Percentiles rank a stretch among this genome's conserved stretches.
phyloP scores from a whole-genome alignment of 1,139 yeast genomes.

The Yamadazyma aaseri region DNA sequence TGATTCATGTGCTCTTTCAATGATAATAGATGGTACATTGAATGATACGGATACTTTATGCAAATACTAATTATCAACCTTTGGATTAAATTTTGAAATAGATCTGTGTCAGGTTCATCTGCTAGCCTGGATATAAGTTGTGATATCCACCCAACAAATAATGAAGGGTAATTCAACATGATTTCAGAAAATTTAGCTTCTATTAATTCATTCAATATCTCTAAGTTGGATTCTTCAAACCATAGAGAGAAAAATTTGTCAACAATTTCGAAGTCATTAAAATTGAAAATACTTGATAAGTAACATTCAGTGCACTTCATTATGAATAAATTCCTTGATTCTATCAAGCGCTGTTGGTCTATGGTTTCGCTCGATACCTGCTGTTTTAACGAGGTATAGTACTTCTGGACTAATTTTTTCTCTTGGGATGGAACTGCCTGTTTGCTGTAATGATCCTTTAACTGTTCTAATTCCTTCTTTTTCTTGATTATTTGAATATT shows the following conservation, averaged over 20 bases:
- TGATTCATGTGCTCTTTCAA: slow-evolving; percentile 45
- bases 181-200: slow-evolving; percentile 25
- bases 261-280: slow-evolving; percentile 55
- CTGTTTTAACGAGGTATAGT: slow-evolving; percentile 44
- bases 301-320: slow-evolving; percentile 61
- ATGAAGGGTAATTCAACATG: slow-evolving; percentile 49
- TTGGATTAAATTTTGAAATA: slow-evolving; percentile 58
- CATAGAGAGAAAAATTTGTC: slow-evolving; percentile 86
- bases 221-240: slow-evolving; percentile 59
- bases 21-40: slow-evolving; percentile 66
- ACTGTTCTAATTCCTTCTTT: slow-evolving; percentile 45
- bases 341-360: slow-evolving; percentile 39
- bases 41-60: slow-evolving; percentile 71
- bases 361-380: slow-evolving; percentile 50
- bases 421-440: slow-evolving; percentile 34
- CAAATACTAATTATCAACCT: slow-evolving; percentile 52
- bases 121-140: slow-evolving; percentile 77
- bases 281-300: slow-evolving; percentile 50
- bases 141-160: slow-evolving; percentile 76
- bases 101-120: slow-evolving; percentile 34
- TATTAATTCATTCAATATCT: slow-evolving; percentile 35
- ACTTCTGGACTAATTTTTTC: slow-evolving; percentile 50
- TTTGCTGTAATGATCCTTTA: slow-evolving; percentile 44
- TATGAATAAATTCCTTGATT: slow-evolving; percentile 45
- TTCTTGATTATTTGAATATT: slow-evolving; percentile 38